Conservation (phyloP, 129 eudicot species). For the Pseudognaphalium luteoalbum region DNA sequence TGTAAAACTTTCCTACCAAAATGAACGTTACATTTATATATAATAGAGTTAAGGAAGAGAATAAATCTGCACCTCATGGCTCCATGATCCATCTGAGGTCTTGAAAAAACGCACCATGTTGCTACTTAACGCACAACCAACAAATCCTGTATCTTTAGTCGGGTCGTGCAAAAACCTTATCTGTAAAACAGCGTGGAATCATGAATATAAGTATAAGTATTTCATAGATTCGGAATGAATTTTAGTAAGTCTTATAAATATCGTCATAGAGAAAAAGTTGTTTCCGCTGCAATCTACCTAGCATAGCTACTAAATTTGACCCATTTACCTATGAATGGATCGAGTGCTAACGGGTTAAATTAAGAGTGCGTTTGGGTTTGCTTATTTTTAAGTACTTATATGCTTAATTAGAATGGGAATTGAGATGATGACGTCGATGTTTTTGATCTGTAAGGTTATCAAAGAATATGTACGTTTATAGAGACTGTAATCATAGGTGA, state of each 20-base stretch:
- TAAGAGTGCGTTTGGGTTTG: no score
- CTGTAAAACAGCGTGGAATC: conserved; percentile 39
- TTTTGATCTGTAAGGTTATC: not conserved
- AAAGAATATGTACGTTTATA: not conserved
- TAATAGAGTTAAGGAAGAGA: not conserved
- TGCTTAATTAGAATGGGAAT: not conserved
- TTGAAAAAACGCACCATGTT: conserved; percentile 91
- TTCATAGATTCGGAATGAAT: not conserved
- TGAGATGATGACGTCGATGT: not conserved
- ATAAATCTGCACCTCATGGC: conserved; percentile 60
- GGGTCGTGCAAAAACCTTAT: conserved; percentile 94
- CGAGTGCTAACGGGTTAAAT: no score
- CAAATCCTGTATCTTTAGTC: conserved; percentile 80
- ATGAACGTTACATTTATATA: not conserved
- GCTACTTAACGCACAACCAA: conserved; percentile 91
- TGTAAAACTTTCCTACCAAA: not conserved
- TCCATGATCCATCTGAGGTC: conserved; percentile 77
- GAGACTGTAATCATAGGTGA: not conserved
- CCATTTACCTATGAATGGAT: not conserved
- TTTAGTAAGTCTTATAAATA: not conserved
- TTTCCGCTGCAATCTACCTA: not conserved
- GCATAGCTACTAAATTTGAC: not conserved
- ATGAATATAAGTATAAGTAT: conserved; percentile 6
- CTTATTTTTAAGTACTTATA: no score
- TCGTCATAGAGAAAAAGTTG: not conserved